Base-by-base conservation (phyloP, 2,329 filamentous ascomycete genomes). In the Colletotrichum kahawae region DNA sequence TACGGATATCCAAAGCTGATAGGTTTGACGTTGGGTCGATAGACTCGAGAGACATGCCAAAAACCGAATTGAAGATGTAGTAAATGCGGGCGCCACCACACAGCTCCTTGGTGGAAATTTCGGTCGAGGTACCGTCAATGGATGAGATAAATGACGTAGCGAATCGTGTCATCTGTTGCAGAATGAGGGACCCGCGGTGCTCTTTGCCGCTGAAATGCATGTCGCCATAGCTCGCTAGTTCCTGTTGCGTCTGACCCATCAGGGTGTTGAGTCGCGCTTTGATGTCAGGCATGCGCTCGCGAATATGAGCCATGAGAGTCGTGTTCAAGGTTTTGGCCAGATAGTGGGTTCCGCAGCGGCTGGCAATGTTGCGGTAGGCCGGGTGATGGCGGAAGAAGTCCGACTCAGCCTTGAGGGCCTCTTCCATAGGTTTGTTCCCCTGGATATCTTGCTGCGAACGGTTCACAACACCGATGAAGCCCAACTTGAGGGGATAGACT, bases 191-290 rank as follows among this genome's bases (percentile, higher is more conserved):
- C 36, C 97, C 97, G 66, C 96, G 92, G 83, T 99, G 97, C 84
- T 98, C 97, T 84, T 98, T 98, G 80, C 97, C 97, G 77, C 95
- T 98, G 83, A 99, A 99, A 80, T 98, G 95, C 88, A 97, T 98
- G 83, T 98, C 97, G 48, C 97, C 97, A 82, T 99, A 99, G 84
- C 96, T 98, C 57, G 97, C 97, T 72, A 99, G 90, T 84, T 99
- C 97, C 87, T 99, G 97, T 83, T 99, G 97, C 64, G 97, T 98
- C 85, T 99, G 97, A n/a, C 97, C 97, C 97, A 99, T 99, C 67
- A 99, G 88, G 1, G 97, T 99, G 85, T 99, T 99, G 76, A 99
- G 90, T 70, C 97, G 93, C 65, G 97, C 97, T 86, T 99, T 99
- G 88, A 99, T 99, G 84, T 99, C 97, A 34, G 97, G 97, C 80